A percentile compares a stretch with the other conserved stretches of the same genome.
Evolutionary conservation across 2,329 filamentous ascomycete species (phyloP).

Genomic region (Zasmidium angulare): DNA sequence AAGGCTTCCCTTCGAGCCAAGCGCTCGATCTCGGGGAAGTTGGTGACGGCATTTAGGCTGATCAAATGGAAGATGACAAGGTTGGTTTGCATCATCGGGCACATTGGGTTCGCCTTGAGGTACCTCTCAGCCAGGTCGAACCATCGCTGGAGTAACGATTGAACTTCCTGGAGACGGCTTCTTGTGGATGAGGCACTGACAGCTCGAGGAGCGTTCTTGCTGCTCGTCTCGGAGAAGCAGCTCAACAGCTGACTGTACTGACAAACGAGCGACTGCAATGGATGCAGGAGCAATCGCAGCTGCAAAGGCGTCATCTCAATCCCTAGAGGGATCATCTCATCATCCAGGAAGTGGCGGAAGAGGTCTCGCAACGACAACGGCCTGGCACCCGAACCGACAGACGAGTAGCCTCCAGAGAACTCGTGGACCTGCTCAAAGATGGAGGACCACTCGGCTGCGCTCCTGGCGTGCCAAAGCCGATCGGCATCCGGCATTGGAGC

Average conservation of each 20-base stretch:
- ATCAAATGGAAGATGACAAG: slow-evolving; percentile 70
- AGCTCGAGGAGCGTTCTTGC: slow-evolving; percentile 43
- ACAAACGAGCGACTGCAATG: slow-evolving; percentile 64
- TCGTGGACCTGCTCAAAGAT: slow-evolving; percentile 61
- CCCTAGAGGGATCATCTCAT: slow-evolving; percentile 57
- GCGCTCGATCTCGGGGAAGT: slow-evolving; percentile 66
- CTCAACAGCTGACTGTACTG: slow-evolving; percentile 65
- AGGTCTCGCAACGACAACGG: slow-evolving; percentile 63
- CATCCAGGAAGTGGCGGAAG: slow-evolving; percentile 67
- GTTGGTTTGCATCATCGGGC: slow-evolving; percentile 63
- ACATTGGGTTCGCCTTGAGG: slow-evolving; percentile 56
- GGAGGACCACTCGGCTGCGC: slow-evolving; percentile 59
- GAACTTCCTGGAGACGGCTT: slow-evolving; percentile 63
- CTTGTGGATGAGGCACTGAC: slow-evolving; percentile 62
- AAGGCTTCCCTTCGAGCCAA: slow-evolving; percentile 62
- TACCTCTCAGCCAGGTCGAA: slow-evolving; percentile 62
- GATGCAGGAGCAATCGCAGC: slow-evolving; percentile 67
- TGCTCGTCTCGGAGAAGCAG: slow-evolving; percentile 61
- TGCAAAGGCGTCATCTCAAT: slow-evolving; percentile 57
- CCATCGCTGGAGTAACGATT: slow-evolving; percentile 65
- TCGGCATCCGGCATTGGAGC: slow-evolving; percentile 65
- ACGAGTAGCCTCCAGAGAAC: slow-evolving; percentile 53
- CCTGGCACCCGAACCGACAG: slow-evolving; percentile 53
- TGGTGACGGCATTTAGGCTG: slow-evolving; percentile 66
- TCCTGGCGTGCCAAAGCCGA: slow-evolving; percentile 61